Base-by-base conservation (phyloP, 179 eudicot genomes). In the Amaranthus tricolor region DNA sequence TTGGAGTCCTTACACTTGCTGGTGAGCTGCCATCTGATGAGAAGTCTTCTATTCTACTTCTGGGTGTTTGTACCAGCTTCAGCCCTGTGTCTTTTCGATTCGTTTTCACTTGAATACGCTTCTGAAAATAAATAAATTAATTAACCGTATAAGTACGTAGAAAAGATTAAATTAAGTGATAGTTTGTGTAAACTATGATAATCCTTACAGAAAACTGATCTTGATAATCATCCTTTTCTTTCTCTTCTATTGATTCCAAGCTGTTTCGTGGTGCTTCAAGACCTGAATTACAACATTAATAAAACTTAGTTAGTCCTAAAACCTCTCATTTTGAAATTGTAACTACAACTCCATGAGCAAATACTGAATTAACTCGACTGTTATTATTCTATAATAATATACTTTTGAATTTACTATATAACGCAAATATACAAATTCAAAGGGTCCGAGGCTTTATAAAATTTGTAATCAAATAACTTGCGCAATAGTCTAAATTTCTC, bases 231-330 rank as follows among this genome's bases (percentile, higher is more conserved):
- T 73, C 61, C 49, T 78, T 73, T 51, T 82, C 79, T 61, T 83
- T 84, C 73, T 81, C 84, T 70, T 76, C 69, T 60, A 80, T 73
- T 12, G 90, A 58, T 78, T 91, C 97, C 85, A 94, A 86, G 81
- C 97, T 94, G 68, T 92, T 94, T 69, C 98, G 87, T 54, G 98
- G 96, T 53, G 97, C 98, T 79, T 90, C 94, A 50, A 89, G 70
- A 14, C 97, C 98, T 90, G 86, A 77, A 73, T 72, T 70, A 55
- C 40, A 14, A 24, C 20, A 61, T 47, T 47, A 60, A n/a, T 19
- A 24, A 45, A 31, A 17, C 2, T 15, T 6, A 14, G n/a, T 13
- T 12, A 45, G 12, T 31, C 31, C 40, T 31, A 31, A 31, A 1
- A 2, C 40, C 40, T 31, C 40, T 0, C 40, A 17, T 47, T 48